Conservation (phyloP, 2,329 filamentous ascomycete genomes). For the Alternaria sp. region DNA sequence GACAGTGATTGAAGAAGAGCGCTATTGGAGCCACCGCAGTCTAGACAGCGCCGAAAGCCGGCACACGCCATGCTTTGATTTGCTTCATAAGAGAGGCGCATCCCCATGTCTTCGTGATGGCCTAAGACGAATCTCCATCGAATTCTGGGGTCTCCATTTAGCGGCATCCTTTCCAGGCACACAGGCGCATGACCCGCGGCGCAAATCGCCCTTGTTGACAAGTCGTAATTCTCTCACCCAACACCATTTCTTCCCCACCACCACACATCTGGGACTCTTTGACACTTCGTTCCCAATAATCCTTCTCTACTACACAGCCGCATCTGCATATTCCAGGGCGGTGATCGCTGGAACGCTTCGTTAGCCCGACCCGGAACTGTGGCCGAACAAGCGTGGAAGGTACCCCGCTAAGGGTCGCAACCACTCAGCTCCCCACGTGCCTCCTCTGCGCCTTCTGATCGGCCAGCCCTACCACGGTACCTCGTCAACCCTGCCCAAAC, state of each 20-base stretch:
- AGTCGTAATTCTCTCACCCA: not conserved
- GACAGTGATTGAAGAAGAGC: constrained; percentile 12
- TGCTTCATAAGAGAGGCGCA: constrained; percentile 7
- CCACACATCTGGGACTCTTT: not conserved
- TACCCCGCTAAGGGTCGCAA: constrained; percentile 18
- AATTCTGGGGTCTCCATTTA: constrained; percentile 6
- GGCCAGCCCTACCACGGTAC: constrained; percentile 27
- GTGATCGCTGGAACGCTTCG: not conserved
- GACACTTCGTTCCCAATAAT: not conserved
- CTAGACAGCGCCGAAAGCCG: constrained; percentile 3
- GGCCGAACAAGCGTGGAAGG: constrained; percentile 8
- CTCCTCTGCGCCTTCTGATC: constrained; percentile 23
- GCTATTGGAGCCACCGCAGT: constrained; percentile 7
- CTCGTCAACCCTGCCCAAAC: constrained; percentile 3
- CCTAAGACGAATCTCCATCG: constrained; percentile 5
- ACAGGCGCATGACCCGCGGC: constrained; percentile 13
- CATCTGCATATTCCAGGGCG: not conserved
- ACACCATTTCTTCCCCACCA: not conserved
- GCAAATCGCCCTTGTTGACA: constrained; percentile 5
- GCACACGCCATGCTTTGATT: not conserved
- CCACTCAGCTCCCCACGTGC: constrained; percentile 36
- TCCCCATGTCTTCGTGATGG: constrained; percentile 2
- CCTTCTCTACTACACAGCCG: not conserved
- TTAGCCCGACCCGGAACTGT: constrained; percentile 12
- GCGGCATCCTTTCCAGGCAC: constrained; percentile 6